Evolutionary conservation across 1,284 basidiomycete genomes (phyloP), one percentile per base, ranked within the genome.

Genomic region (Pholiota adiposa): DNA sequence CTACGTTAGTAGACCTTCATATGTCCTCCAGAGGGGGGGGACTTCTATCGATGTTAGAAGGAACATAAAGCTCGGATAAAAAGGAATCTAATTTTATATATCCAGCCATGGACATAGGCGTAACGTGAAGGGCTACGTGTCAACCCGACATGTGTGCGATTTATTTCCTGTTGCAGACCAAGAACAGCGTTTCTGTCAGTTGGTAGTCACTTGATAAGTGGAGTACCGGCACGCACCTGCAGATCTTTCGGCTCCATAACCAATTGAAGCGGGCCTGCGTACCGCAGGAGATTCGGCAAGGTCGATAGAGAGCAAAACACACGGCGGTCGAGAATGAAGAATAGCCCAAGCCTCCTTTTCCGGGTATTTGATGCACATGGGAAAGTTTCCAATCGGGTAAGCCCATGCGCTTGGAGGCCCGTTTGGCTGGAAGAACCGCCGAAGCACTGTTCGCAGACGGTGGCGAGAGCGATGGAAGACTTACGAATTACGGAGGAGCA

Each of bases 161-260:
- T 53, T 52, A 58, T 48, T 53, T 52, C 50, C 51, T 46, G 51
- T 46, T 25, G 29, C 44, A 60, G 56, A 51, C 49, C 49, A 55
- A 53, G 21, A 54, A 44, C 40, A 53, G 53, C 59, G 62, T 65
- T 46, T 58, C 54, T 48, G 52, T 49, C 59, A 63, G 33, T 31
- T 40, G 57, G 52, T 62, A 64, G 69, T 72, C 72, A 75, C 65
- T 75, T 73, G 72, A 73, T 70, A 59, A 53, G 59, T 62, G 63
- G 59, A 61, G 65, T 64, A 65, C 63, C 66, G 67, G 63, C 51
- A 51, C 29, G 40, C 50, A 41, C 50, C 54, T 50, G 23, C 54
- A 56, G 51, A 51, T 55, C 58, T 56, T 11, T 51, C 53, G 59
- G 63, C 43, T 54, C 41, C 59, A 51, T n/a, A 51, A 53, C 48